Evolutionary conservation across 495 filamentous ascomycete species (phyloP).

Genomic region (Penicillium waksmanii): DNA sequence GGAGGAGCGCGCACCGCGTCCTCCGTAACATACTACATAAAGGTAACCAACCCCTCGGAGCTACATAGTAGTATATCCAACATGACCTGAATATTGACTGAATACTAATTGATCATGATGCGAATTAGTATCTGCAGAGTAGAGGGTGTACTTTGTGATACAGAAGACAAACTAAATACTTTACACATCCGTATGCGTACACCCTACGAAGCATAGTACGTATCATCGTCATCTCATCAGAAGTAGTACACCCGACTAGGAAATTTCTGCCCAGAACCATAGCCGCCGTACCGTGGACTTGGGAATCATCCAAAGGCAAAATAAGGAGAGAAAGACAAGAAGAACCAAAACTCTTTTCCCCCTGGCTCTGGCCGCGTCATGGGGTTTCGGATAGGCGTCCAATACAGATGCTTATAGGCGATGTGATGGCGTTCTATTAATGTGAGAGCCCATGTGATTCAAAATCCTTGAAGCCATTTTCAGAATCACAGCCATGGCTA

Average conservation of each 20-base stretch:
- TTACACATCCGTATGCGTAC: no score
- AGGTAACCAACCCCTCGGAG: not conserved
- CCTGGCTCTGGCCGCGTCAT: conserved; percentile 23
- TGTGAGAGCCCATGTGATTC: conserved; percentile 1
- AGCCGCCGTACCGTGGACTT: conserved; percentile 18
- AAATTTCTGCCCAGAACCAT: not conserved
- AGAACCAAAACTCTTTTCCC: conserved; percentile 7
- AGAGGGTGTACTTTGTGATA: no score
- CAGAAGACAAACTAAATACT: no score
- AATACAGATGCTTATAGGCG: conserved; percentile 5
- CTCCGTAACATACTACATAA: not conserved
- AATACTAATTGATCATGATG: not conserved
- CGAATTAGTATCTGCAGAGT: no score
- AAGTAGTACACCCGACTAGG: not conserved
- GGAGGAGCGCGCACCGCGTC: conserved; percentile 2
- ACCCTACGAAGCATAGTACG: not conserved
- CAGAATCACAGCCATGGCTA: not conserved
- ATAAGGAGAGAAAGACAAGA: not conserved
- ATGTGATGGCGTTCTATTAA: conserved; percentile 4
- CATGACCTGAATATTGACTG: not conserved
- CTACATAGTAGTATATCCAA: not conserved
- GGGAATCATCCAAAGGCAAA: conserved; percentile 13
- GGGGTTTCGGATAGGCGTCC: conserved; percentile 22
- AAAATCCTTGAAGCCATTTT: not conserved
- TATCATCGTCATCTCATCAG: conserved; percentile 1